These are phyloP conservation scores for Blakeslea trispora DNA, from an alignment of 371 early-diverging fungal species.

Conservation along the genomic window DNA sequence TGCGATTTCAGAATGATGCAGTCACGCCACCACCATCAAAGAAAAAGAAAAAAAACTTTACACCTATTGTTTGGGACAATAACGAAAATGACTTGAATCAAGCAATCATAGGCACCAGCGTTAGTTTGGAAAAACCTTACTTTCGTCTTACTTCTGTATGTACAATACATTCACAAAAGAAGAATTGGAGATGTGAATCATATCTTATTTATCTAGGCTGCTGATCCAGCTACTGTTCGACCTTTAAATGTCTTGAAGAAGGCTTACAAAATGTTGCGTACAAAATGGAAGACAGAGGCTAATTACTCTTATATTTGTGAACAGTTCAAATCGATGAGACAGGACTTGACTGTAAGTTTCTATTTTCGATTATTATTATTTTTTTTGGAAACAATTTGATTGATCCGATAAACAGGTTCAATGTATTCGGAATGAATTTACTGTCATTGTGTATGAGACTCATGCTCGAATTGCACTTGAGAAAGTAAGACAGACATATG, in stretches of 20 bases:
- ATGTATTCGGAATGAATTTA: conserved; percentile 88
- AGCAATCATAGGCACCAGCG: conserved; percentile 87
- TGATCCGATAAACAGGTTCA: conserved; percentile 65
- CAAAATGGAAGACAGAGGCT: conserved; percentile 76
- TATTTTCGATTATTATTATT: background rate
- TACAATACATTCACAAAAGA: background rate
- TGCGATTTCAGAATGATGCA: conserved; percentile 24
- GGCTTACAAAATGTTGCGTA: conserved; percentile 72
- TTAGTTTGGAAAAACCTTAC: conserved; percentile 81
- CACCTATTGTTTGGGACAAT: conserved; percentile 17
- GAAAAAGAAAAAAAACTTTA: conserved; percentile 9
- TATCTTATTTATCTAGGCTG: conserved; percentile 58
- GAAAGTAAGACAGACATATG: conserved; percentile 70
- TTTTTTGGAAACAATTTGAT: background rate
- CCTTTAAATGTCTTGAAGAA: conserved; percentile 77
- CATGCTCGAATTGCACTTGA: conserved; percentile 96
- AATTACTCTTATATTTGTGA: conserved; percentile 94
- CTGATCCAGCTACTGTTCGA: conserved; percentile 88
- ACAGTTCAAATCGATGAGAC: conserved; percentile 68
- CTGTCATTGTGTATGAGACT: conserved; percentile 91
- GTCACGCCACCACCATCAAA: conserved; percentile 7
- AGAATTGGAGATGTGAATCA: background rate
- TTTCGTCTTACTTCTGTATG: conserved; percentile 83
- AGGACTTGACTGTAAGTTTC: conserved; percentile 86
- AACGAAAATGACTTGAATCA: conserved; percentile 1